A percentile compares a stretch with the other conserved stretches of the same genome.
Conservation (phyloP, 2,329 filamentous ascomycete genomes). For the Meredithiella fracta region DNA sequence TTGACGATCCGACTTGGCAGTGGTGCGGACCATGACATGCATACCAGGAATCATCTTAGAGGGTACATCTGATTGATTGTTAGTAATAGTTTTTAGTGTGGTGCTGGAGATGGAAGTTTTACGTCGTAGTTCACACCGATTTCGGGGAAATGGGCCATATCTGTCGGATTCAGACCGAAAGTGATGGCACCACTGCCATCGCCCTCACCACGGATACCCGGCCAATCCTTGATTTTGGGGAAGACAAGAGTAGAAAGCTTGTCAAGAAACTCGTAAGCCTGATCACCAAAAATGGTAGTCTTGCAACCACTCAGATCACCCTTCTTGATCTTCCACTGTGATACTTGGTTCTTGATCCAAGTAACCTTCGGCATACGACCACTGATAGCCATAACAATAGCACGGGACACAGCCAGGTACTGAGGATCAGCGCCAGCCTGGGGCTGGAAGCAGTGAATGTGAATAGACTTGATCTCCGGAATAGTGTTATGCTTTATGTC, state of each 20-base stretch:
- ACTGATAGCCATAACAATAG: constrained; percentile 72
- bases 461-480: constrained; percentile 64
- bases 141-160: constrained; percentile 77
- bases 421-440: constrained; percentile 53
- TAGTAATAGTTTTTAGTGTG: constrained; percentile 6
- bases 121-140: constrained; percentile 91
- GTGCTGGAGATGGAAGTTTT: constrained; percentile 19
- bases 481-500: constrained; percentile 70
- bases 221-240: constrained; percentile 93
- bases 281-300: constrained; percentile 58
- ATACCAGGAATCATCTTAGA: constrained; percentile 67
- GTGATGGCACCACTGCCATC: constrained; percentile 77
- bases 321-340: constrained; percentile 56
- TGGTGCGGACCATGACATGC: constrained; percentile 69
- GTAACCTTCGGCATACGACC: constrained; percentile 58
- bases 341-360: constrained; percentile 50
- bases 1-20: constrained; percentile 70
- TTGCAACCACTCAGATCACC: constrained; percentile 63
- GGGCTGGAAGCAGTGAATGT: constrained; percentile 61
- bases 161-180: constrained; percentile 61
- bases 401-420: constrained; percentile 65
- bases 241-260: constrained; percentile 82
- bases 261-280: constrained; percentile 78
- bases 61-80: constrained; percentile 34
- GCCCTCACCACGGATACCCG: constrained; percentile 48